Percentiles rank a stretch among this genome's conserved stretches.
phyloP scores from a whole-genome alignment of 192 early-diverging fungal genomes.

The Backusella liffmaniae region DNA sequence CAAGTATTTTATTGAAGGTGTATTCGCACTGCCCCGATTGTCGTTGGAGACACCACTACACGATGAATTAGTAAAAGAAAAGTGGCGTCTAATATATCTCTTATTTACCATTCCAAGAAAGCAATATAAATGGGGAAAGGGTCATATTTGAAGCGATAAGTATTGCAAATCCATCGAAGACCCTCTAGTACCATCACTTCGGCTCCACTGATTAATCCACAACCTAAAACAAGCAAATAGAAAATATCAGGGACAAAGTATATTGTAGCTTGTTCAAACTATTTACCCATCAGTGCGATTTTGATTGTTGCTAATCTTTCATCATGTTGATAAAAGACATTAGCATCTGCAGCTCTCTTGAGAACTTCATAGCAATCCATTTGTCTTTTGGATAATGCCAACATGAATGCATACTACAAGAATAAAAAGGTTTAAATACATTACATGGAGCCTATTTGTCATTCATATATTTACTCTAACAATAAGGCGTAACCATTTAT shows the following conservation, averaged over 20 bases:
- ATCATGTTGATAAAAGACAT: conserved; percentile 60
- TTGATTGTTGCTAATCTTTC: conserved; percentile 30
- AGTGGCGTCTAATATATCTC: background rate
- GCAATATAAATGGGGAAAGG: conserved; percentile 52
- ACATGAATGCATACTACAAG: conserved; percentile 51
- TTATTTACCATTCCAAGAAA: conserved; percentile 39
- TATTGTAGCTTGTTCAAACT: background rate
- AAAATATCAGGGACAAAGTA: background rate
- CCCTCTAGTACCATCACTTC: conserved; percentile 29
- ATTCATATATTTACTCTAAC: conserved; percentile 45
- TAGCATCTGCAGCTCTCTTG: conserved; percentile 53
- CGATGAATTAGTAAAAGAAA: background rate
- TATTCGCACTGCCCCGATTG: no score
- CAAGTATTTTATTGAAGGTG: background rate
- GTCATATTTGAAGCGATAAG: conserved; percentile 37
- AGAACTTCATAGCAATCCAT: conserved; percentile 59
- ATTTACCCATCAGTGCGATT: conserved; percentile 61
- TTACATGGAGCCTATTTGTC: no score
- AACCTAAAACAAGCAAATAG: conserved; percentile 24
- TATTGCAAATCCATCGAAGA: conserved; percentile 40
- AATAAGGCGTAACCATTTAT: conserved; percentile 66
- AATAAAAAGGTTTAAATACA: background rate
- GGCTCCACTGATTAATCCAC: conserved; percentile 32
- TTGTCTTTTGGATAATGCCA: conserved; percentile 47
- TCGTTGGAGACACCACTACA: background rate